Conservation (phyloP, 2,329 filamentous ascomycete species). For the Aspergillus sclerotialis region DNA sequence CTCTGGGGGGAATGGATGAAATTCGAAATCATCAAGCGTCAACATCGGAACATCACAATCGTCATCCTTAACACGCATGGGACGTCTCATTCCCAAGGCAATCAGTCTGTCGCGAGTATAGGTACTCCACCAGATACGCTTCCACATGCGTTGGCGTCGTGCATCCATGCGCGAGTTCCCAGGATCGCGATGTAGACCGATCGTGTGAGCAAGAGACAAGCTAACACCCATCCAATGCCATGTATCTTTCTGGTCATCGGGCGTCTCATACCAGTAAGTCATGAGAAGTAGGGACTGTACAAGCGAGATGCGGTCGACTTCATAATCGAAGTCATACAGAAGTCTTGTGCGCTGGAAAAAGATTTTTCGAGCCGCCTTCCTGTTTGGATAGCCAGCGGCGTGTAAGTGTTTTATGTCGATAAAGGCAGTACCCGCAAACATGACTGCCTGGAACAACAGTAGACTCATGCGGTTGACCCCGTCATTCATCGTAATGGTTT, state of each 20-base stretch:
- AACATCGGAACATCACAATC: slow-evolving; percentile 94
- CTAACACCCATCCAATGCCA: slow-evolving; percentile 99
- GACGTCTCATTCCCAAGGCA: slow-evolving; percentile 85
- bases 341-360: slow-evolving; percentile 87
- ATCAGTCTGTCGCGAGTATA: slow-evolving; percentile 93
- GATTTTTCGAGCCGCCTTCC: slow-evolving; percentile 76
- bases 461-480: slow-evolving; percentile 69
- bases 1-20: slow-evolving; percentile 58
- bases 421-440: slow-evolving; percentile 88
- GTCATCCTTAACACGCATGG: slow-evolving; percentile 85
- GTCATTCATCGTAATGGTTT: slow-evolving; percentile 56
- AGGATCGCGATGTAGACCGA: slow-evolving; percentile 84
- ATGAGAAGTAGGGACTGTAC: slow-evolving; percentile 85
- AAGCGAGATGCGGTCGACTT: slow-evolving; percentile 78
- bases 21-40: slow-evolving; percentile 75
- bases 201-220: slow-evolving; percentile 85
- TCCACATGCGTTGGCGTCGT: slow-evolving; percentile 76
- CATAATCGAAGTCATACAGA: slow-evolving; percentile 92
- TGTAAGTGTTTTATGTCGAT: slow-evolving; percentile 72
- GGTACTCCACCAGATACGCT: slow-evolving; percentile 95
- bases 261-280: slow-evolving; percentile 97
- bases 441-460: slow-evolving; percentile 85
- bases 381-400: slow-evolving; percentile 67
- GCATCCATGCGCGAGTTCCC: slow-evolving; percentile 67
- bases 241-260: slow-evolving; percentile 93